A percentile compares a stretch with the other conserved stretches of the same genome.
phyloP scores from a whole-genome alignment of 2,329 filamentous ascomycete genomes.

The Epichloe hybrida region DNA sequence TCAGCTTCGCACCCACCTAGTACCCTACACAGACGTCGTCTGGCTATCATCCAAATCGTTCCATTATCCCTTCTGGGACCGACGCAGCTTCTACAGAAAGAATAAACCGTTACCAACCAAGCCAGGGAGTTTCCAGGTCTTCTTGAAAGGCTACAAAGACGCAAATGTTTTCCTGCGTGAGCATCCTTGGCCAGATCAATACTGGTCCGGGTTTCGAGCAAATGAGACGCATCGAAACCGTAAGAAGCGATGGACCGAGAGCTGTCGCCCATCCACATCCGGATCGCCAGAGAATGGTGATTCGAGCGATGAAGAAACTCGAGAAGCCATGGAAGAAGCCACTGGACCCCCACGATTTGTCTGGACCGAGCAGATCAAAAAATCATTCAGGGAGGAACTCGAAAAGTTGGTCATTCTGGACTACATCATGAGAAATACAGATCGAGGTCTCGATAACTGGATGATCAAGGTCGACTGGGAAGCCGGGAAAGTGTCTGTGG shows the following conservation, averaged over 20 bases:
- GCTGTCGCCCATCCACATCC: conserved; percentile 52
- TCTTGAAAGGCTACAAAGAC: conserved; percentile 92
- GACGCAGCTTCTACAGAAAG: conserved; percentile 74
- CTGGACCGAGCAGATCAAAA: conserved; percentile 81
- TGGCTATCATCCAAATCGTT: conserved; percentile 92
- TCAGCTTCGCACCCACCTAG: conserved; percentile 78
- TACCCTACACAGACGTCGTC: conserved; percentile 93
- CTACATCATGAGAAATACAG: conserved; percentile 98
- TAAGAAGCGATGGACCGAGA: conserved; percentile 66
- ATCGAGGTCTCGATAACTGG: conserved; percentile 95
- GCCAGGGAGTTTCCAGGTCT: conserved; percentile 92
- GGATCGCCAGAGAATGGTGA: conserved; percentile 46
- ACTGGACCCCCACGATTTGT: conserved; percentile 48
- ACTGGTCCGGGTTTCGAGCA: conserved; percentile 54
- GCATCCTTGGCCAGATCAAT: conserved; percentile 93
- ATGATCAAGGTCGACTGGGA: conserved; percentile 96
- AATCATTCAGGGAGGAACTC: conserved; percentile 85
- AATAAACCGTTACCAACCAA: conserved; percentile 80
- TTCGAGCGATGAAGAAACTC: conserved; percentile 47
- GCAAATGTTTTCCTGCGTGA: conserved; percentile 91
- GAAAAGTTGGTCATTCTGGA: conserved; percentile 96
- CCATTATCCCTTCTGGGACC: conserved; percentile 96
- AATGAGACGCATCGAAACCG: conserved; percentile 53
- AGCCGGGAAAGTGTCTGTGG: conserved; percentile 69
- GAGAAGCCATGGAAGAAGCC: conserved; percentile 31